Conservation (phyloP, 495 filamentous ascomycete species). For the Tuber borchii region DNA sequence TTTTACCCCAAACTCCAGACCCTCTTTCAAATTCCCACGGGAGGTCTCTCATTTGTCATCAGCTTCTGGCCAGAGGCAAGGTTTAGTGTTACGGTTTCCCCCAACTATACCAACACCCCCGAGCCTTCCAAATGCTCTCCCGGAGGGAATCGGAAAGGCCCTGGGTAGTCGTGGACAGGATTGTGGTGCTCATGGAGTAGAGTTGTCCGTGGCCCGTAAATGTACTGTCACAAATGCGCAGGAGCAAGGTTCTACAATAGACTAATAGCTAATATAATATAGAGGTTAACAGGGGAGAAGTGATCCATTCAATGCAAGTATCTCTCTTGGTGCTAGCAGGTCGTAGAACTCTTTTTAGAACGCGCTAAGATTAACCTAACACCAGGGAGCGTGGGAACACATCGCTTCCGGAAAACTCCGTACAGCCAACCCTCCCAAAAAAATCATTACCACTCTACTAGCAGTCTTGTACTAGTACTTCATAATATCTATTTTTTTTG, state of each 20-base stretch:
- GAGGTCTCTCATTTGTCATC: too few relatives aligned
- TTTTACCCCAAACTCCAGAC: not conserved
- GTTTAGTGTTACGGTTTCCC: not conserved
- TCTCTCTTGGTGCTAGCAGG: too few relatives aligned
- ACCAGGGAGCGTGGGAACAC: too few relatives aligned
- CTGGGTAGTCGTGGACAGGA: not conserved
- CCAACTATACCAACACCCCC: not conserved
- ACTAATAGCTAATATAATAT: not conserved
- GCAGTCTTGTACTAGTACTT: too few relatives aligned
- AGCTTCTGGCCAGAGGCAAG: not conserved
- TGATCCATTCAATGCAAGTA: not conserved
- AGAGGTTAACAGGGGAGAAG: not conserved
- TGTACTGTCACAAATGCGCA: not conserved
- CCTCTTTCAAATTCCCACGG: not conserved
- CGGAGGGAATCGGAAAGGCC: not conserved
- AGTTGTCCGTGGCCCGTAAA: not conserved
- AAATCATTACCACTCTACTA: too few relatives aligned
- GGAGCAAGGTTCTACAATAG: not conserved
- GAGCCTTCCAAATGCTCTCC: not conserved
- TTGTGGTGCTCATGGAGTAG: not conserved
- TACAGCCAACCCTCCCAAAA: too few relatives aligned
- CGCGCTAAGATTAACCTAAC: too few relatives aligned
- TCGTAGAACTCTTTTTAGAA: too few relatives aligned
- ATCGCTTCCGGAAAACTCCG: too few relatives aligned
- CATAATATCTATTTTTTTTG: too few relatives aligned